A percentile compares a stretch with the other conserved stretches of the same genome.
Conservation (phyloP, 495 filamentous ascomycete species). For the Penicillium goetzii region DNA sequence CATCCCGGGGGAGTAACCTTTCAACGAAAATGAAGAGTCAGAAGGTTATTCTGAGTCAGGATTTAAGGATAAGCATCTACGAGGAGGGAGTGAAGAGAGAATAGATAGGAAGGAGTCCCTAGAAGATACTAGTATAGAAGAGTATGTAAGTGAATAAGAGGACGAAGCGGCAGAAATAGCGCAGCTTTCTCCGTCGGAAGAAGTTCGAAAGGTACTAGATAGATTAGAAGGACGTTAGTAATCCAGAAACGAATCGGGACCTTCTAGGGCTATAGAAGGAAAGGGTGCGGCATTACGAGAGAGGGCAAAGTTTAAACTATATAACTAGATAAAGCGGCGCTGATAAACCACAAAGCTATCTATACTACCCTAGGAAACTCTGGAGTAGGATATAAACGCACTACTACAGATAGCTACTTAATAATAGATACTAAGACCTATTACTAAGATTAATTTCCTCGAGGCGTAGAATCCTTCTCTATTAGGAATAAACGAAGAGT, state of each 20-base stretch:
- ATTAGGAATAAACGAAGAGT: conserved; percentile 7
- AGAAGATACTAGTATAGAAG: conserved; percentile 13
- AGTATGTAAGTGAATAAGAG: conserved; percentile 8
- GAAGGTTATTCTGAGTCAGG: neutral
- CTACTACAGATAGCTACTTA: conserved; percentile 6
- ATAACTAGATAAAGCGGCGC: conserved; percentile 12
- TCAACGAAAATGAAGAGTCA: conserved; percentile 7
- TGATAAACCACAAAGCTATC: conserved; percentile 7
- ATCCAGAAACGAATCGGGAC: neutral
- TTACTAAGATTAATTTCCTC: conserved; percentile 16
- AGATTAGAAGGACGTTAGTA: conserved; percentile 9
- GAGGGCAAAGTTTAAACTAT: conserved; percentile 10
- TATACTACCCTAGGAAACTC: conserved; percentile 7
- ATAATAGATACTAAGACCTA: conserved; percentile 7
- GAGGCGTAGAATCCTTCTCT: conserved; percentile 5
- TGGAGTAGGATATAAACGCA: conserved; percentile 17
- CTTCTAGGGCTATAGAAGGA: conserved; percentile 7
- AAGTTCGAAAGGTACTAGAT: conserved; percentile 9
- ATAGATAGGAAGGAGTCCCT: neutral
- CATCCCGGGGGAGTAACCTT: neutral
- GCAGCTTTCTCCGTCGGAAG: conserved; percentile 3
- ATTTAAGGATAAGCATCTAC: conserved; percentile 9
- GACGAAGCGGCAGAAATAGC: conserved; percentile 8
- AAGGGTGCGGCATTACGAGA: conserved; percentile 13
- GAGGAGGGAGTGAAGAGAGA: conserved; percentile 6